These are phyloP conservation scores for Tetradesmus obliquus DNA, from an alignment of 139 green algal genomes.

Conservation along the genomic window DNA sequence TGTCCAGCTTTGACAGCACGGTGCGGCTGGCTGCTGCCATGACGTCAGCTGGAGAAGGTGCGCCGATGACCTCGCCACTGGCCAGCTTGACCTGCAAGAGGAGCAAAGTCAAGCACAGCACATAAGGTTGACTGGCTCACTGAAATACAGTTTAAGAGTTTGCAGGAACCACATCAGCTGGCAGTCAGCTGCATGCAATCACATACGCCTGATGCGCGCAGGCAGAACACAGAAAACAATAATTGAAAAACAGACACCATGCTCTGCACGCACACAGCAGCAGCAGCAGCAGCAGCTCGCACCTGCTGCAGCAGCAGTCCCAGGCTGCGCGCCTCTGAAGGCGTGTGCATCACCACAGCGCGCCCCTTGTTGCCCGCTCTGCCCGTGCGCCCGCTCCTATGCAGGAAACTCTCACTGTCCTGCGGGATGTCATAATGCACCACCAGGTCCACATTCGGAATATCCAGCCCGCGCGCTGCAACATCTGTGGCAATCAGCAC, in stretches of 20 bases:
- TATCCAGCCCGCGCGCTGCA: conserved; percentile 97
- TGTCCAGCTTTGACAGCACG: conserved; percentile 78
- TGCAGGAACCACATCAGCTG: no score
- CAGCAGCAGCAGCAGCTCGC: background rate
- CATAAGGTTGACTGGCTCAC: background rate
- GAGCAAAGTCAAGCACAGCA: background rate
- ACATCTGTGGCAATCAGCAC: conserved; percentile 98
- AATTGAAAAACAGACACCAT: no score
- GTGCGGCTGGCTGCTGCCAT: conserved; percentile 58
- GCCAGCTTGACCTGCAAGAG: conserved; percentile 29
- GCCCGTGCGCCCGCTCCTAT: conserved; percentile 91
- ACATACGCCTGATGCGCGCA: no score
- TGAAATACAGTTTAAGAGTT: no score
- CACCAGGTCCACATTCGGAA: conserved; percentile 93
- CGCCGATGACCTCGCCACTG: conserved; percentile 58
- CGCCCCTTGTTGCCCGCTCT: conserved; percentile 87
- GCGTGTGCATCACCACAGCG: conserved; percentile 91
- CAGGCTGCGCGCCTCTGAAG: conserved; percentile 67
- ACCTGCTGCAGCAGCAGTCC: conserved; percentile 71
- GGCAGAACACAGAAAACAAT: no score
- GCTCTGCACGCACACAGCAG: background rate
- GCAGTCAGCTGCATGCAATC: no score
- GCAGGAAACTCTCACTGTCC: conserved; percentile 96
- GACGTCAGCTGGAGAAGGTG: conserved; percentile 48
- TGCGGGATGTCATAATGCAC: conserved; percentile 90